A percentile compares a stretch with the other conserved stretches of the same genome.
These are phyloP conservation scores for Microsporum canis DNA, from an alignment of 2,329 filamentous ascomycete species.

Conservation along the genomic window DNA sequence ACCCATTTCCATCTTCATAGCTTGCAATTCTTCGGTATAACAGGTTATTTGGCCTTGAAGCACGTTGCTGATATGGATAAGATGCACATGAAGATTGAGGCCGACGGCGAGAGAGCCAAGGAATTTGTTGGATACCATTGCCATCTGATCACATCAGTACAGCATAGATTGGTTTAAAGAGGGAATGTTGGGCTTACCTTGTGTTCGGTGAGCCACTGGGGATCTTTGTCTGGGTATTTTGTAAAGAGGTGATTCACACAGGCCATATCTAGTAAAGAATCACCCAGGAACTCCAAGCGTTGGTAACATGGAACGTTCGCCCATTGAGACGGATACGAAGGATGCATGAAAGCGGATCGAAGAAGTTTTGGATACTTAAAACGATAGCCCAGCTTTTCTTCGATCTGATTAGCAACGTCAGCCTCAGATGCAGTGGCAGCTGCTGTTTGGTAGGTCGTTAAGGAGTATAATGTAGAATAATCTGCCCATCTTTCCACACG, in stretches of 20 bases:
- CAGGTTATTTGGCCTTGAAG: conserved; percentile 37
- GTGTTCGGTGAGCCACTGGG: conserved; percentile 95
- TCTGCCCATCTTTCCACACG: conserved; percentile 57
- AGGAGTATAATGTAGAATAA: conserved; percentile 58
- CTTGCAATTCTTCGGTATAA: conserved; percentile 34
- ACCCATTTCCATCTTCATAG: conserved; percentile 22
- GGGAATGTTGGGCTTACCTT: conserved; percentile 42
- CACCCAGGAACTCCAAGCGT: conserved; percentile 81
- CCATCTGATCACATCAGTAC: conserved; percentile 46
- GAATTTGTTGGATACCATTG: conserved; percentile 97
- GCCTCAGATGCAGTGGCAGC: conserved; percentile 54
- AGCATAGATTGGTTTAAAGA: neutral
- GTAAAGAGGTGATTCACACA: conserved; percentile 75
- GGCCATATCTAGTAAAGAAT: conserved; percentile 75
- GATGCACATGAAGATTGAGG: conserved; percentile 63
- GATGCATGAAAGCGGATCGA: conserved; percentile 76
- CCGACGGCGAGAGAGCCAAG: conserved; percentile 69
- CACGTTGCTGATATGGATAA: conserved; percentile 41
- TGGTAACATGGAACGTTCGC: conserved; percentile 82
- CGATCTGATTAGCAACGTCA: conserved; percentile 56
- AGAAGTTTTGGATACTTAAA: conserved; percentile 69
- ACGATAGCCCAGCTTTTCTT: conserved; percentile 47
- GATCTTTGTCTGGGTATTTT: conserved; percentile 64
- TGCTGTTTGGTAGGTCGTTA: conserved; percentile 59
- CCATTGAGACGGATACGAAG: conserved; percentile 63